Base-by-base conservation (phyloP, 192 early-diverging fungal genomes). In the Coemansia sp. region DNA sequence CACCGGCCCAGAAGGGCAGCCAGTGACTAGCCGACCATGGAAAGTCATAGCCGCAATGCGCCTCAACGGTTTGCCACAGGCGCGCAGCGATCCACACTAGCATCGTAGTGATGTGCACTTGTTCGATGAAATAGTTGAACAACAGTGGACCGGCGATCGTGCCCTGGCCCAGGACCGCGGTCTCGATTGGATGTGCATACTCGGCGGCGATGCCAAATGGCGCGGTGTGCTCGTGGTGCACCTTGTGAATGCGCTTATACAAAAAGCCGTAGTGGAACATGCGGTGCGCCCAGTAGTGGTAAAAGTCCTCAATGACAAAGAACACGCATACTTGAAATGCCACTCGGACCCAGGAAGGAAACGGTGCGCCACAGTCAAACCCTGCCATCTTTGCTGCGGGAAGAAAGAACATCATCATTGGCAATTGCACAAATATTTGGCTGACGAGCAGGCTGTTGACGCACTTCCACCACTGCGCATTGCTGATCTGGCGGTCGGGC, bases 1-100 rank as follows among this genome's bases (percentile, higher is more conserved):
- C 90, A 22, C 90, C 87, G 5, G 93, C 92, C 94, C 95, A 95
- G 81, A 95, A 91, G 38, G 93, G 93, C 46, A 95, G 39, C 70
- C 87, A 94, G 86, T 93, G 87, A 71, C 87, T 90, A 65, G 94
- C 84, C 3, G 91, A 89, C 95, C 95, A 97, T 9, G 92, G 92
- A 65, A 92, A 89, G 69, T 92, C 88, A 73, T 90, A 94, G 2
- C 92, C 92, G 60, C 88, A 89, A 79, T 94, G 92, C 5, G 88
- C 86, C 66, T 90, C 90, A 39, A 92, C 87, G 8, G 88, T 88
- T 79, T 88, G 87, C 57, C 83, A 69, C 61, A 90, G 83, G 49
- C 88, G 73, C 22, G 92, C 83, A 9, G 86, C 86, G 65, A 92
- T 84, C 93, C 93, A 94, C 9, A 86, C 72, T 69, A 87, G 79